Conservation (phyloP, 495 filamentous ascomycete genomes). For the Jackrogersella minutella region DNA sequence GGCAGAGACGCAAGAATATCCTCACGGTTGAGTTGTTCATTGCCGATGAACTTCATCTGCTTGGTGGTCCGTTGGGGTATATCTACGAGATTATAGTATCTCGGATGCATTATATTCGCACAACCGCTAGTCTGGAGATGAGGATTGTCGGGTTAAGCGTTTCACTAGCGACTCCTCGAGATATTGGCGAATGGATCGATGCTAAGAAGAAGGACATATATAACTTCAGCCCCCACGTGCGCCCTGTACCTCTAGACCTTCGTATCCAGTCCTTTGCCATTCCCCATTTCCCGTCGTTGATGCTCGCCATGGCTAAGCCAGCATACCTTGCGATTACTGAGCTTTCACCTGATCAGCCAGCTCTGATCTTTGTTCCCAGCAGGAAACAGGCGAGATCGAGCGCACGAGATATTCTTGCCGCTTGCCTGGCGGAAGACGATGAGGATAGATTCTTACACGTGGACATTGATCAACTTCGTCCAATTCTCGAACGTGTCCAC, state of each 20-base stretch:
- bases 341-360: constrained; percentile 85
- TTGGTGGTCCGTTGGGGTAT: constrained; percentile 90
- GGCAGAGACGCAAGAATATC: constrained; percentile 95
- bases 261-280: constrained; percentile 96
- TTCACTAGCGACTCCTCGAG: constrained; percentile 89
- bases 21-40: constrained; percentile 92
- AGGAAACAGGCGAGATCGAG: constrained; percentile 91
- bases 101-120: constrained; percentile 94
- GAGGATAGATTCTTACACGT: constrained; percentile 94
- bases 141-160: constrained; percentile 92
- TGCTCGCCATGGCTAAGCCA: constrained; percentile 98
- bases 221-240: constrained; percentile 94
- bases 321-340: constrained; percentile 86
- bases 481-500: constrained; percentile 79
- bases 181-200: constrained; percentile 98
- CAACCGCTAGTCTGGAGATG: constrained; percentile 83
- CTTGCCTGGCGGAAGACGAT: constrained; percentile 85
- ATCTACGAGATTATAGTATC: constrained; percentile 96
- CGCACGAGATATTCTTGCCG: constrained; percentile 85
- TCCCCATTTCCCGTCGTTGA: constrained; percentile 95
- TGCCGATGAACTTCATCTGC: constrained; percentile 93
- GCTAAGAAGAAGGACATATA: constrained; percentile 98
- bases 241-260: constrained; percentile 87
- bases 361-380: constrained; percentile 88
- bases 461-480: constrained; percentile 78